Evolutionary conservation across 148 eudicot species (phyloP), one percentile per base, ranked within the genome.

Genomic region (Amaranthus palmeri): DNA sequence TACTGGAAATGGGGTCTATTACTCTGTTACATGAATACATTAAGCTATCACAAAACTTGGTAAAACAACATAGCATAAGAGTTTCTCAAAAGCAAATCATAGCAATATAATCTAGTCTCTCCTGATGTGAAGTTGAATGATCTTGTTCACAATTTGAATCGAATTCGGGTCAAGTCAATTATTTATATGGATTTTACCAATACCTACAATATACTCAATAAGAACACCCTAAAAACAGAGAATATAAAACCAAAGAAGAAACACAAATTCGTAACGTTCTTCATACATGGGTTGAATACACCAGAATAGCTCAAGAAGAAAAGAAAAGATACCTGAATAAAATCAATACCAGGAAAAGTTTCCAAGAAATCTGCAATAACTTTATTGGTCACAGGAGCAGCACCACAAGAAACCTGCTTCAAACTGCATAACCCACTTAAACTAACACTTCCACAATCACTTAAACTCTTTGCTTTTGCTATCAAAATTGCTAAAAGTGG

Each of bases 401-500:
- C 98, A 45, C 98, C 98, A 81, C 88, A 84, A 4, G 96, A 95
- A 70, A 95, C 91, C 85, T 95, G 98, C 68, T 86, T 95, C 78
- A 95, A 79, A 78, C 91, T 88, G 79, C 78, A 74, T 44, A 88
- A 78, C 18, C 75, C 61, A 36, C 72, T 76, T 51, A 25, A 25
- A 25, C 36, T 48, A 4, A 4, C 54, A 47, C 40, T 17, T 46
- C 7, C 12, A 56, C 50, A 75, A 67, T 66, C 74, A 25, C 18
- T 57, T 53, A 44, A 62, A 42, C 78, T 63, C 76, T 81, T 87
- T 7, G 83, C 90, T 57, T 75, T 85, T 55, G 56, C 49, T 3
- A 85, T 83, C 81, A 95, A 67, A 12, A 91, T 87, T 3, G 50
- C 71, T 79, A 95, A 48, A 13, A 95, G 52, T 8, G 96, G 98